These are phyloP conservation scores for Plasmopara viticola DNA, from an alignment of 352 stramenopile genomes.

Conservation along the genomic window DNA sequence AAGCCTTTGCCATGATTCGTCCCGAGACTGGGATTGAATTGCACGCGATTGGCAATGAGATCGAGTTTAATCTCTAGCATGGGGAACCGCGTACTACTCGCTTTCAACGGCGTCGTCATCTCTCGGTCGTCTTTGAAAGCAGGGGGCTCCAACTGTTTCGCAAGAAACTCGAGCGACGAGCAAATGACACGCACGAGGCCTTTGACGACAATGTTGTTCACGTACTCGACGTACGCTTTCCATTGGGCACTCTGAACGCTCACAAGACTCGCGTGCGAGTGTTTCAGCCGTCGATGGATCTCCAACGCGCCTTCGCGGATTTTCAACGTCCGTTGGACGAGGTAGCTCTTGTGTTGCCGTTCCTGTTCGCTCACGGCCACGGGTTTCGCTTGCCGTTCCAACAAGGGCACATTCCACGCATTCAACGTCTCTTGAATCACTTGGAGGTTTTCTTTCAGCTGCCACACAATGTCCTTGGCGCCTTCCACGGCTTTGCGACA, in stretches of 20 bases:
- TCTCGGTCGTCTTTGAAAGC: slow-evolving; percentile 32
- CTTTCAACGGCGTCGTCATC: background rate
- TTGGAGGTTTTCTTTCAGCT: slow-evolving; percentile 96
- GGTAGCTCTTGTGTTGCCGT: slow-evolving; percentile 90
- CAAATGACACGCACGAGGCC: slow-evolving; percentile 88
- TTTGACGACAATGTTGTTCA: slow-evolving; percentile 96
- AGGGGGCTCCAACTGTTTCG: slow-evolving; percentile 91
- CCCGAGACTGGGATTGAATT: slow-evolving; percentile 85
- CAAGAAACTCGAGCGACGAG: slow-evolving; percentile 87
- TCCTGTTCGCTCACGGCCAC: slow-evolving; percentile 96
- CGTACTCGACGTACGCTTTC: slow-evolving; percentile 96
- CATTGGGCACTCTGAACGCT: slow-evolving; percentile 93
- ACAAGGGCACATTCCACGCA: slow-evolving; percentile 89
- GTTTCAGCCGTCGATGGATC: slow-evolving; percentile 94
- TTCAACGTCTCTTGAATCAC: slow-evolving; percentile 91
- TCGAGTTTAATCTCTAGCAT: slow-evolving; percentile 97
- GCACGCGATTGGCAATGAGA: slow-evolving; percentile 82
- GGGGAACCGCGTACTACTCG: slow-evolving; percentile 45
- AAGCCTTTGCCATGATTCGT: slow-evolving; percentile 92
- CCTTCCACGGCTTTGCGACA: slow-evolving; percentile 76
- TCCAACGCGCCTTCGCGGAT: slow-evolving; percentile 94
- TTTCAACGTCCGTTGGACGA: slow-evolving; percentile 89
- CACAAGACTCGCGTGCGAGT: slow-evolving; percentile 93
- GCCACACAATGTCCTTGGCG: slow-evolving; percentile 92
- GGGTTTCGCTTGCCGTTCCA: slow-evolving; percentile 94